Evolutionary conservation across 2,329 filamentous ascomycete genomes (phyloP).

Genomic region (Emericellopsis cladophorae): DNA sequence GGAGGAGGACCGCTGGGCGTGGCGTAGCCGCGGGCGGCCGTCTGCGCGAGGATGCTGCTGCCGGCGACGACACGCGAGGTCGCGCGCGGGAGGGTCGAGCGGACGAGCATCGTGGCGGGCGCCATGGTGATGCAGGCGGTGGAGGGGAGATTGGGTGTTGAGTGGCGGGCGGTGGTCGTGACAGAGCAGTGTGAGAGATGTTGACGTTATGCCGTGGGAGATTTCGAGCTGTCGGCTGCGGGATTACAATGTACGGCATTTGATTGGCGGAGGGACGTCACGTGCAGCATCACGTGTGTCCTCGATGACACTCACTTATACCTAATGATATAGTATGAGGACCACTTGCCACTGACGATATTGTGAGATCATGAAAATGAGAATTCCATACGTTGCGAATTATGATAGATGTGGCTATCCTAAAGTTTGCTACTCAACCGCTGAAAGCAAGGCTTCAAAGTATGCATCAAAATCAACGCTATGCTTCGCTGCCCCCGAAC

Average conservation of each 20-base stretch:
- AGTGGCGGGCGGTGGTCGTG: neutral
- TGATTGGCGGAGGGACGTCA: constrained; percentile 4
- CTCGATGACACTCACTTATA: neutral
- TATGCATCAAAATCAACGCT: too few species aligned
- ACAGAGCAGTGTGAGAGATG: neutral
- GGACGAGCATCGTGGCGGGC: constrained; percentile 2
- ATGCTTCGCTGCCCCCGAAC: too few species aligned
- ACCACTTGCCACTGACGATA: too few species aligned
- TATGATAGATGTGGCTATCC: neutral
- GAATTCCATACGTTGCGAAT: neutral
- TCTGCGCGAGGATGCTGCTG: neutral
- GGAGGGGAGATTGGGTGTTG: neutral
- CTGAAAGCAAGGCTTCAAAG: too few species aligned
- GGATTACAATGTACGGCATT: constrained; percentile 6
- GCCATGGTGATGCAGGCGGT: constrained; percentile 1
- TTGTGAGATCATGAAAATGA: neutral
- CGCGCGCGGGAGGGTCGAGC: constrained; percentile 1
- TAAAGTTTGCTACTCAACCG: too few species aligned
- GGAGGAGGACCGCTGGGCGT: constrained; percentile 70
- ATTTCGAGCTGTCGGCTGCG: constrained; percentile 5
- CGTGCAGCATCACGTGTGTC: constrained; percentile 5
- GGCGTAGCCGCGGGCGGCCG: constrained; percentile 32
- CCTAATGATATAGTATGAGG: too few species aligned
- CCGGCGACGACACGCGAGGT: constrained; percentile 1
- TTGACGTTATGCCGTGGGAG: constrained; percentile 4